Conservation (phyloP, 345 rosid genomes). For the Gossypium arboreum region DNA sequence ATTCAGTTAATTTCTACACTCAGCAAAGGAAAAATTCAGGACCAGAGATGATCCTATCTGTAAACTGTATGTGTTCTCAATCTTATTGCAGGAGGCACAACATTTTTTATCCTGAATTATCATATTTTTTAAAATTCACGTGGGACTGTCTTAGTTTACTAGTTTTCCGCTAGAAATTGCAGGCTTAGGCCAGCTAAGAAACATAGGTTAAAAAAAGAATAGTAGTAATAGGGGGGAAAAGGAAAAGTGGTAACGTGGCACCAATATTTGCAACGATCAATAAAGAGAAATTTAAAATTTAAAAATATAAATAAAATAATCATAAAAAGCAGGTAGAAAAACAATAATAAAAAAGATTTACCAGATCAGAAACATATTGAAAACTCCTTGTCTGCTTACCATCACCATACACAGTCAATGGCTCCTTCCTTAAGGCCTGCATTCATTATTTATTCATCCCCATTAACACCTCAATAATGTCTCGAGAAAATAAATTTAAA, state of each 20-base stretch:
- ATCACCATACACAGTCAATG: conserved; percentile 95
- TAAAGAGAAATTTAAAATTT: neutral
- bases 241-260: neutral
- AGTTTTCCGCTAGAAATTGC: neutral
- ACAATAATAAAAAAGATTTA: neutral
- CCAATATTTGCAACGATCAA: neutral
- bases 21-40: too few species aligned
- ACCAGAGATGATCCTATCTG: too few species aligned
- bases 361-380: conserved; percentile 97
- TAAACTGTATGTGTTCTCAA: too few species aligned
- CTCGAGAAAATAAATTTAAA: too few species aligned
- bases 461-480: neutral
- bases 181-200: neutral
- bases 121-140: too few species aligned
- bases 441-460: neutral
- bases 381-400: conserved; percentile 99
- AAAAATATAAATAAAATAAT: neutral
- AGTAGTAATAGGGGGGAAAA: too few species aligned
- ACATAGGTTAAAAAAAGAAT: neutral
- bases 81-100: too few species aligned
- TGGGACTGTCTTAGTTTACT: too few species aligned
- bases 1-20: too few species aligned
- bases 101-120: too few species aligned
- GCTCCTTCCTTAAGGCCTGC: conserved; percentile 95
- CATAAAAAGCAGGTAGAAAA: neutral